Base-by-base conservation (phyloP, 176 grass and related monocot genomes). In the Eleusine coracana region DNA sequence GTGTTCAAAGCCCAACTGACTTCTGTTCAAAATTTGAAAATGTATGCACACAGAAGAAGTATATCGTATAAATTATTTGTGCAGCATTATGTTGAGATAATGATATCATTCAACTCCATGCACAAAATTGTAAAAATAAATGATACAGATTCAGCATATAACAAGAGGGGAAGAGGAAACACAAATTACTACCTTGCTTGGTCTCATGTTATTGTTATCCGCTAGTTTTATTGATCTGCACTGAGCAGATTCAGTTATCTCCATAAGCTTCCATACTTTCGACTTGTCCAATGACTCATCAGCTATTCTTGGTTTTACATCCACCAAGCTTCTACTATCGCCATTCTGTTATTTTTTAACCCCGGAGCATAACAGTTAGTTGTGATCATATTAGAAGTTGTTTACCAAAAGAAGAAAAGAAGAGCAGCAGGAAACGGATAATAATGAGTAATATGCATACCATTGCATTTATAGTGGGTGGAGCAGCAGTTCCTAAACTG, bases 181-280 rank as follows among this genome's bases (percentile, higher is more conserved):
- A 10, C 68, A 71, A 82, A 50, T 21, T 49, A 76, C 86, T 54
- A 99, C 97, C 93, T 99, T 99, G 86, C 87, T 94, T 81, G 89
- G 87, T 81, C 91, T 88, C 68, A 94, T 75, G 83, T 87, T 96
- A 92, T 99, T 72, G 83, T 88, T 96, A 92, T 99, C 97, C 49
- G 79, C 68, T 31, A 99, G 83, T 80, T 90, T 93, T 56, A 99
- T 80, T 73, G 97, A 99, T 83, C 93, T 85, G 85, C 97, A 99
- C 79, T 94, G 93, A 92, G 83, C 55, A 63, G 89, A 81, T 65
- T 99, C 97, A 76, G 63, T 79, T 78, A 99, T 88, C 85, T 99
- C 97, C 80, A 94, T 96, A 68, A 99, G 93, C 87, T 96, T 99
- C 97, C 97, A 99, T 79, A 90, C 87, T 83, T 96, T 99, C 48